Evolutionary conservation across 805 yeast genomes (phyloP).

Genomic region (Blastobotrys attinorum): DNA sequence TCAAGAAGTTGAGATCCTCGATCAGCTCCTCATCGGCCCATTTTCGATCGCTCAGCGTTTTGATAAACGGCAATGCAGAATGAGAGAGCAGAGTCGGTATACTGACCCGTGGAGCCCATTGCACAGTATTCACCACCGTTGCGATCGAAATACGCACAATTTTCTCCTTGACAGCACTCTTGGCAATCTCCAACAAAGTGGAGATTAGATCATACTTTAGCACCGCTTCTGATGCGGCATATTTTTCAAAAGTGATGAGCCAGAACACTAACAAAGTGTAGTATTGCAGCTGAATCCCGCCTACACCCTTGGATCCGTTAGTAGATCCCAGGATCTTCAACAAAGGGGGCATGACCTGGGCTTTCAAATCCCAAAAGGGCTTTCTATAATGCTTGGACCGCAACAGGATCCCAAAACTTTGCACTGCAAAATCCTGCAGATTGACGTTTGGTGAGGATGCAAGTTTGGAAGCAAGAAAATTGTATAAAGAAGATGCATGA

Average conservation of each 20-base stretch:
- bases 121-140: slow-evolving; percentile 39
- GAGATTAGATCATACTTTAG: slow-evolving; percentile 45
- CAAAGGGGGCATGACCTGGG: slow-evolving; percentile 41
- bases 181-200: slow-evolving; percentile 46
- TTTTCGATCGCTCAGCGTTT: slow-evolving; percentile 71
- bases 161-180: slow-evolving; percentile 85
- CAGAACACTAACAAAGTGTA: slow-evolving; percentile 70
- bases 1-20: slow-evolving; percentile 54
- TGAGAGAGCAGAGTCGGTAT: slow-evolving; percentile 65
- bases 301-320: slow-evolving; percentile 23
- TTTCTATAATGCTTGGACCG: slow-evolving; percentile 44
- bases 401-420: slow-evolving; percentile 55
- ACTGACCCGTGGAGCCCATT: slow-evolving; percentile 32
- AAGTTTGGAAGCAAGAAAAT: slow-evolving; percentile 24
- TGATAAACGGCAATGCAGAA: slow-evolving; percentile 62
- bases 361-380: slow-evolving; percentile 40
- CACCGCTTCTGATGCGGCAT: slow-evolving; percentile 41
- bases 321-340: slow-evolving; percentile 39
- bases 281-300: slow-evolving; percentile 77
- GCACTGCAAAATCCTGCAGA: slow-evolving; percentile 55
- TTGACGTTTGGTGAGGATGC: slow-evolving; percentile 37
- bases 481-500: slow-evolving; percentile 34
- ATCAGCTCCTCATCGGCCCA: slow-evolving; percentile 92
- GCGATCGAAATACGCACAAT: slow-evolving; percentile 79
- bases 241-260: slow-evolving; percentile 71